A percentile compares a stretch with the other conserved stretches of the same genome.
phyloP scores from a whole-genome alignment of 2,329 filamentous ascomycete species.

The Aspergillus pseudoterreus region DNA sequence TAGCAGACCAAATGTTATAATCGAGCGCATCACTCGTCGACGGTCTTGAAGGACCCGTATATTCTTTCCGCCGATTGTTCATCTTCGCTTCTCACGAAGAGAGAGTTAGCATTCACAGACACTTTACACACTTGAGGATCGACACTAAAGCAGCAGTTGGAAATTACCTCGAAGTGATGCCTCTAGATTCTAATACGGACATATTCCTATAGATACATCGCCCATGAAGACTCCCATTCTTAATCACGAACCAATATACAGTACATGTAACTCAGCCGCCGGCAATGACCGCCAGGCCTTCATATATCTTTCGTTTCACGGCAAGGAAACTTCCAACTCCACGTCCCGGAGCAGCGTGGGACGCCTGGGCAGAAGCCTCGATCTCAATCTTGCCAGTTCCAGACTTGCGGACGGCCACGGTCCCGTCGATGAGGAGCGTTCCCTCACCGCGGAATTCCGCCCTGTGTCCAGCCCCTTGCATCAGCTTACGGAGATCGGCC shows the following conservation, averaged over 20 bases:
- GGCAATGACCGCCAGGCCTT: constrained; percentile 85
- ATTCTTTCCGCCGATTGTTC: no score
- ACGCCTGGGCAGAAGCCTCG: constrained; percentile 65
- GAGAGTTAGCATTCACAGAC: no score
- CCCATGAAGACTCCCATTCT: not conserved
- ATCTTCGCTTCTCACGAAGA: no score
- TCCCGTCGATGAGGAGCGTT: constrained; percentile 81
- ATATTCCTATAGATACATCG: constrained; percentile 3
- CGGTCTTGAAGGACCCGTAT: no score
- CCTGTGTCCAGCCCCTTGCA: constrained; percentile 76
- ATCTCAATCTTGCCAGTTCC: constrained; percentile 83
- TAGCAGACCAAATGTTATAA: no score
- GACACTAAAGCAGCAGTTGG: no score
- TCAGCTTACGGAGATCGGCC: constrained; percentile 78
- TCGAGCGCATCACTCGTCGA: no score
- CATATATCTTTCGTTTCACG: constrained; percentile 88
- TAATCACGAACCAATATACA: not conserved
- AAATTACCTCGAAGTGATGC: no score
- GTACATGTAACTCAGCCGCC: constrained; percentile 52
- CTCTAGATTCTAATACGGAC: no score
- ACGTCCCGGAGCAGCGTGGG: constrained; percentile 42
- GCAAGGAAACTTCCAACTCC: constrained; percentile 72
- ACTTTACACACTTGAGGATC: no score
- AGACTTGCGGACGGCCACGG: constrained; percentile 84
- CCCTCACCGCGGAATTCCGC: constrained; percentile 94